phyloP scores from a whole-genome alignment of 2,329 filamentous ascomycete species.

The Aureobasidium sp. region DNA sequence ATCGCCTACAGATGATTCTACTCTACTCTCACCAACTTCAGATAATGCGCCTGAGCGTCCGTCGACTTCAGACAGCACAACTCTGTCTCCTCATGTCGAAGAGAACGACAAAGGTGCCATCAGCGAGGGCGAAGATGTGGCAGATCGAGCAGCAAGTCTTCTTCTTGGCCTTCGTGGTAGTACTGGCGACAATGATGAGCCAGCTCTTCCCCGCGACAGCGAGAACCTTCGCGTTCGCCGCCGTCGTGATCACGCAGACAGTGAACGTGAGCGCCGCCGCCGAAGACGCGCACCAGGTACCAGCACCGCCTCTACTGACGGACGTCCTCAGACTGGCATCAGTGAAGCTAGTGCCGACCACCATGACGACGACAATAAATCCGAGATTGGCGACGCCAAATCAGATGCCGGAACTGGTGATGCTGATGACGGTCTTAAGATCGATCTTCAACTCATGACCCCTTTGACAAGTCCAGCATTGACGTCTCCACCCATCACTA shows the following conservation, averaged over 20 bases:
- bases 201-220: slow-evolving; percentile 28
- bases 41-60: slow-evolving; percentile 21
- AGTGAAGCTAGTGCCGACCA: slow-evolving; percentile 23
- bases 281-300: slow-evolving; percentile 42
- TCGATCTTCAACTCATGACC: slow-evolving; percentile 20
- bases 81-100: slow-evolving; percentile 8
- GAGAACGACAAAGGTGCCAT: slow-evolving; percentile 25
- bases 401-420: slow-evolving; percentile 15
- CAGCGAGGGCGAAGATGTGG: slow-evolving; percentile 62
- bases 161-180: slow-evolving; percentile 70
- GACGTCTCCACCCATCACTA: slow-evolving; percentile 21
- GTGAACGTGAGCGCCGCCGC: slow-evolving; percentile 65
- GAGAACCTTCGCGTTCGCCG: slow-evolving; percentile 50
- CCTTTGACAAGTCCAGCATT: slow-evolving; percentile 13
- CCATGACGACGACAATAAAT: slow-evolving; percentile 24
- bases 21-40: slow-evolving; percentile 25
- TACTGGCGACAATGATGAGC: slow-evolving; percentile 51
- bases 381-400: slow-evolving; percentile 5
- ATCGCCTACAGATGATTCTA: slow-evolving; percentile 12
- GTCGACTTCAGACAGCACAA: neutral
- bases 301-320: slow-evolving; percentile 26
- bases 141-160: slow-evolving; percentile 73
- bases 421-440: neutral
- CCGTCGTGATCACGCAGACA: slow-evolving; percentile 68
- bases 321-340: slow-evolving; percentile 30